These are phyloP conservation scores for Agroathelia rolfsii DNA, from an alignment of 1,284 basidiomycete genomes.

Conservation along the genomic window DNA sequence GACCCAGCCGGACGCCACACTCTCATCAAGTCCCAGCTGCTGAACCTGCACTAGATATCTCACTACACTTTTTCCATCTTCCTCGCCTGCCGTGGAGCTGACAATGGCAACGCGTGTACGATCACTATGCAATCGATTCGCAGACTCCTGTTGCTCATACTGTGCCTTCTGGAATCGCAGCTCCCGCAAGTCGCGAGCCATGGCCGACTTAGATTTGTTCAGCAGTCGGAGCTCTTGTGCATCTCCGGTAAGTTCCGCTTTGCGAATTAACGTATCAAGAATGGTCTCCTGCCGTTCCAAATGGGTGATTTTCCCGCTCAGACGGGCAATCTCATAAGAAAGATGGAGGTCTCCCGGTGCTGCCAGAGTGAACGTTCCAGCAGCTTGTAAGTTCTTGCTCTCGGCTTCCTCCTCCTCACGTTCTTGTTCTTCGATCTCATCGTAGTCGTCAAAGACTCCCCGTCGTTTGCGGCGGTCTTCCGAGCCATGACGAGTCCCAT, in stretches of 20 bases:
- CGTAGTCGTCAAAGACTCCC: constrained; percentile 24
- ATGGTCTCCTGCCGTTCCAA: constrained; percentile 75
- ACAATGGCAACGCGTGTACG: constrained; percentile 74
- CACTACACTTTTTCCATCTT: constrained; percentile 82
- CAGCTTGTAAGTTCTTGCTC: constrained; percentile 29
- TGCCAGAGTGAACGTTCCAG: constrained; percentile 56
- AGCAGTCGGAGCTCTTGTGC: constrained; percentile 78
- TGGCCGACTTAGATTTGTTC: constrained; percentile 69
- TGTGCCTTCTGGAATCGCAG: constrained; percentile 83
- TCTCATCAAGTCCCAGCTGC: constrained; percentile 71
- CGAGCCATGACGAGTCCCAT: constrained; percentile 7
- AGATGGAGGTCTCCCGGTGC: constrained; percentile 82
- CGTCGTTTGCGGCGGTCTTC: constrained; percentile 14
- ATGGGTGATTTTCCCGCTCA: constrained; percentile 67
- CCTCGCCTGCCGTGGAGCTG: constrained; percentile 66
- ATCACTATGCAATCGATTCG: constrained; percentile 73
- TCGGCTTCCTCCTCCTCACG: constrained; percentile 25
- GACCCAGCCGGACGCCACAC: constrained; percentile 79
- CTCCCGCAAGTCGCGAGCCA: constrained; percentile 77
- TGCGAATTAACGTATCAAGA: constrained; percentile 80
- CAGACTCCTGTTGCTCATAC: constrained; percentile 83
- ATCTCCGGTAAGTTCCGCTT: constrained; percentile 90
- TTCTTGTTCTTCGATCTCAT: constrained; percentile 27
- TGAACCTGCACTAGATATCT: constrained; percentile 90
- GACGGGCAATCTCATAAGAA: constrained; percentile 69